Percentiles rank a stretch among this genome's conserved stretches.
Evolutionary conservation across 139 green algal species (phyloP).

Genomic region (Picocystis salinarum): DNA sequence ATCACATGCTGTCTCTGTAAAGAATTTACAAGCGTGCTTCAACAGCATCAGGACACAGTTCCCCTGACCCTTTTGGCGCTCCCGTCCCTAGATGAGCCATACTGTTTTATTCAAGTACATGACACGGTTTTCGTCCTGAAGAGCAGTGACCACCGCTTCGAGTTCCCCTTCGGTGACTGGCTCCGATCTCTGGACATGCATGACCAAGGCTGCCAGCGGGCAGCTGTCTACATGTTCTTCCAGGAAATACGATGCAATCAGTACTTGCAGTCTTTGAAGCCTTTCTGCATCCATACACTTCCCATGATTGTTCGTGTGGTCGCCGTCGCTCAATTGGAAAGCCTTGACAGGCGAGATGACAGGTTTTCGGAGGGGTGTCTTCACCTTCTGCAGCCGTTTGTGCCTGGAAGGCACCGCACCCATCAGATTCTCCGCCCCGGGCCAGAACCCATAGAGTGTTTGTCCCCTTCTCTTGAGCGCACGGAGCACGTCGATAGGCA

Average conservation of each 20-base stretch:
- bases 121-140: conserved; percentile 3
- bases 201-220: not conserved
- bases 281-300: not conserved
- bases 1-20: not conserved
- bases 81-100: conserved; percentile 1
- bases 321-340: not conserved
- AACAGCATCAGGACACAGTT: not conserved
- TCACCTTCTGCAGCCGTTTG: conserved; percentile 1
- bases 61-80: not conserved
- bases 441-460: not conserved
- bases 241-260: not conserved
- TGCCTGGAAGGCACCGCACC: not conserved
- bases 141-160: not conserved
- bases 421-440: no score
- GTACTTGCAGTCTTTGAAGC: not conserved
- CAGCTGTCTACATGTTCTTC: conserved; percentile 1
- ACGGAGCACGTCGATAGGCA: not conserved
- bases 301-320: not conserved
- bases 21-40: not conserved
- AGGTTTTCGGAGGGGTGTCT: not conserved
- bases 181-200: not conserved
- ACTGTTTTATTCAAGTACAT: not conserved
- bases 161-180: conserved; percentile 1
- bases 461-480: not conserved
- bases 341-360: not conserved